Base-by-base conservation (phyloP, 768 basidiomycete genomes). In the Hericium coralloides region DNA sequence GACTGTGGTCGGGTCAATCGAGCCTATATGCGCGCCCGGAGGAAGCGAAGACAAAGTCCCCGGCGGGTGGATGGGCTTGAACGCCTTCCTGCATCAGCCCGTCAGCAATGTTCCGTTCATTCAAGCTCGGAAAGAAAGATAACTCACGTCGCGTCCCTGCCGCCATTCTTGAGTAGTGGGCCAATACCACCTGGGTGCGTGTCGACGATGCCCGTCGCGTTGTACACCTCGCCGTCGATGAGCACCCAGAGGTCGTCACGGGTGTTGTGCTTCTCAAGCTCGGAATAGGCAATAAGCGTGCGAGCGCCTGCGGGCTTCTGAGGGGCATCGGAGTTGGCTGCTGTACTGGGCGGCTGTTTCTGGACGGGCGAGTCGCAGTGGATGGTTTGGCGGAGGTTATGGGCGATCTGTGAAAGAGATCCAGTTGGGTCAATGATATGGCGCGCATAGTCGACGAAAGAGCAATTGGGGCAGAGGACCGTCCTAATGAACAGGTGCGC, bases 151-250 rank as follows among this genome's bases (percentile, higher is more conserved):
- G 91, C 91, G 67, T 93, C 93, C 67, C 85, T 88, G 23, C 94
- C 94, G 2, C 89, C 92, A 63, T 93, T 91, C 67, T 90, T 90
- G 55, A 95, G 68, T 50, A 95, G 87, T 63, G 94, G 90, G 66
- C 81, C 86, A 66, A 83, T 84, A 8, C 92, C 93, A 37, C 92
- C 90, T 79, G 63, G 50, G 38, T 53, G 55, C 55, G 64, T 65
- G 54, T 53, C 53, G 20, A 63, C 14, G 14, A 63, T 47, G 22
- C 50, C 52, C 38, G 62, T 63, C 53, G 56, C 51, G 48, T 63
- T 55, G 45, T 53, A 56, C 38, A 65, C 47, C 38, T 50, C 57
- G 49, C 52, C 61, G n/a, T 52, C 52, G 48, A 65, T 60, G 15
- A 53, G 36, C 10, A 52, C 49, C 39, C 31, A 51, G 31, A 26